These are phyloP conservation scores for Chernovozyma sophiae-reginae DNA, from an alignment of 1,139 yeast species.

Conservation along the genomic window DNA sequence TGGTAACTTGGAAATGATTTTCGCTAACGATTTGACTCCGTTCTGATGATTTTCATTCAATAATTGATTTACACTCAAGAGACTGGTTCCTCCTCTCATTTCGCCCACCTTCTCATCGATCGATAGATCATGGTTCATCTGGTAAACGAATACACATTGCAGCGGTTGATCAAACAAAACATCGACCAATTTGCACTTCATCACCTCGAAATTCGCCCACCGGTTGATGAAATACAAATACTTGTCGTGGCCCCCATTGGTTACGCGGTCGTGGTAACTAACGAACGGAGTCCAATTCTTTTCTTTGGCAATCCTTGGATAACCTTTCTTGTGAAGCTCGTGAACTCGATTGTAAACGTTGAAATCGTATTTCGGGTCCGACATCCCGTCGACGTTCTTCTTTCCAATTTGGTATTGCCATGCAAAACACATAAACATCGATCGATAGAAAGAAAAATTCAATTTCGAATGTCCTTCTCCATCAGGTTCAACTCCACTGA, in stretches of 20 bases:
- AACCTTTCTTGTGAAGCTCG: slow-evolving; percentile 22
- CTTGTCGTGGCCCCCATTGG: slow-evolving; percentile 22
- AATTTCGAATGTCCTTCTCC: slow-evolving; percentile 3
- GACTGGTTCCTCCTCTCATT: slow-evolving; percentile 15
- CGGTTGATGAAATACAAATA: slow-evolving; percentile 31
- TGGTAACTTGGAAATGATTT: slow-evolving; percentile 6
- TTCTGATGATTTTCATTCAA: slow-evolving; percentile 5
- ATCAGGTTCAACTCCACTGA: slow-evolving; percentile 1
- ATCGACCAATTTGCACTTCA: slow-evolving; percentile 26
- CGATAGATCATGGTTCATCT: slow-evolving; percentile 15
- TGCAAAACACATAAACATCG: slow-evolving; percentile 29
- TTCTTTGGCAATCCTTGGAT: slow-evolving; percentile 23
- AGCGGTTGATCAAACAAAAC: slow-evolving; percentile 9
- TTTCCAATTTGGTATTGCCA: slow-evolving; percentile 18
- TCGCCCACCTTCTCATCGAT: slow-evolving; percentile 10
- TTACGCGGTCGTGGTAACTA: slow-evolving; percentile 19
- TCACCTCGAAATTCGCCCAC: slow-evolving; percentile 34
- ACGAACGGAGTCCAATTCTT: slow-evolving; percentile 46
- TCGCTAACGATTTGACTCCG: not conserved
- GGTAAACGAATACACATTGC: slow-evolving; percentile 23
- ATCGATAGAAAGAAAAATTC: slow-evolving; percentile 14
- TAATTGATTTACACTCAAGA: slow-evolving; percentile 18
- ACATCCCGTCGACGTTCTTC: slow-evolving; percentile 12
- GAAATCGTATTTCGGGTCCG: slow-evolving; percentile 15
- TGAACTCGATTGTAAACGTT: slow-evolving; percentile 19